Conservation (phyloP, 495 filamentous ascomycete species). For the Parathielavia hyrcaniae region DNA sequence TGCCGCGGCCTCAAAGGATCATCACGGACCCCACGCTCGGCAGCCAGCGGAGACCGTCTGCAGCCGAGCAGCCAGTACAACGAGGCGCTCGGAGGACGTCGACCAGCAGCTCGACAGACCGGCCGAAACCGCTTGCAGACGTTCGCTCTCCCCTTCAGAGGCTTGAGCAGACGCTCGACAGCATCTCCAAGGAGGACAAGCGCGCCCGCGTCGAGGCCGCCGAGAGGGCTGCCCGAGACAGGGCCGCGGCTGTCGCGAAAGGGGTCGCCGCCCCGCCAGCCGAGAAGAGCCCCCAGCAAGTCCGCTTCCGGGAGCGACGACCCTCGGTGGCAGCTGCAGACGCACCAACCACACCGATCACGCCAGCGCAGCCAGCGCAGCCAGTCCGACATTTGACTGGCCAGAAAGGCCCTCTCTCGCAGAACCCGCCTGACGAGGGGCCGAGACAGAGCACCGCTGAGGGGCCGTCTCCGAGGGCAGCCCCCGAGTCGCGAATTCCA, state of each 20-base stretch:
- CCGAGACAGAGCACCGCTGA: conserved; percentile 25
- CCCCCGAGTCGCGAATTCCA: conserved; percentile 29
- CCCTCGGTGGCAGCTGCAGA: conserved; percentile 14
- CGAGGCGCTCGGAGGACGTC: conserved; percentile 26
- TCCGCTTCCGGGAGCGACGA: conserved; percentile 21
- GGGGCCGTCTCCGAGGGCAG: conserved; percentile 27
- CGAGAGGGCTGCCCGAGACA: conserved; percentile 51
- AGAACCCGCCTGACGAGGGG: conserved; percentile 35
- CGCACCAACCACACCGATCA: conserved; percentile 16
- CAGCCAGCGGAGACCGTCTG: conserved; percentile 28
- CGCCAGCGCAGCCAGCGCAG: conserved; percentile 24
- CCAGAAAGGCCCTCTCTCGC: conserved; percentile 31
- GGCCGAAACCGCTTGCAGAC: conserved; percentile 55
- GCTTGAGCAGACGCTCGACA: conserved; percentile 78
- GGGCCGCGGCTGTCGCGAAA: conserved; percentile 29
- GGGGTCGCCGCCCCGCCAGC: conserved; percentile 8
- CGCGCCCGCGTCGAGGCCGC: conserved; percentile 73
- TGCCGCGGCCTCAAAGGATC: conserved; percentile 25
- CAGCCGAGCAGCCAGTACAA: conserved; percentile 28
- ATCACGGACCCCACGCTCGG: conserved; percentile 19
- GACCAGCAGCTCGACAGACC: conserved; percentile 20
- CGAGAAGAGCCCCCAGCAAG: conserved; percentile 24
- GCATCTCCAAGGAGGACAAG: conserved; percentile 90
- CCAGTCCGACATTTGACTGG: conserved; percentile 10
- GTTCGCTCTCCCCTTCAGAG: conserved; percentile 86